Percentiles rank a stretch among this genome's conserved stretches.
phyloP scores from a whole-genome alignment of 1,284 basidiomycete genomes.

The Microbotryum saponariae region DNA sequence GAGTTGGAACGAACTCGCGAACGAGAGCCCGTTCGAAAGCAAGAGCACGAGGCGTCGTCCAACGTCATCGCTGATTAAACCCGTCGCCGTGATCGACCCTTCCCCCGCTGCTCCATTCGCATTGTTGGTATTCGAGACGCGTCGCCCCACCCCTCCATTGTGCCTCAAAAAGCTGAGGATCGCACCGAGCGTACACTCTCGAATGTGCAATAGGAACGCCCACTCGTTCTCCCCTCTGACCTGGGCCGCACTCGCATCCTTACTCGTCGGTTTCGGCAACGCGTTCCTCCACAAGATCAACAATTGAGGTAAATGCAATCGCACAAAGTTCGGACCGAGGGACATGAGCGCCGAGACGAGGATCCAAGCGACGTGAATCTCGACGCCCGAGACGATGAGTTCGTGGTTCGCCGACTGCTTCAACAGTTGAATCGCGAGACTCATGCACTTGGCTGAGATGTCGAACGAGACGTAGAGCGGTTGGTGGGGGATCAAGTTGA shows the following conservation, averaged over 20 bases:
- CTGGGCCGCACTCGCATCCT: slow-evolving; percentile 58
- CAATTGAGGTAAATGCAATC: slow-evolving; percentile 82
- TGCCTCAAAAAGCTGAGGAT: slow-evolving; percentile 80
- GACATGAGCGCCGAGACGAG: slow-evolving; percentile 83
- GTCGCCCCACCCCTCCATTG: slow-evolving; percentile 45
- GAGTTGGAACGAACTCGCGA: slow-evolving; percentile 56
- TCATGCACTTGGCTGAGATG: slow-evolving; percentile 79
- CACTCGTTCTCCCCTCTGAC: slow-evolving; percentile 71
- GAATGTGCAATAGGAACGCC: slow-evolving; percentile 82
- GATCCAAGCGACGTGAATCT: slow-evolving; percentile 93
- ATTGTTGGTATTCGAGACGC: background rate
- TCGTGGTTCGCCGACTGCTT: slow-evolving; percentile 88
- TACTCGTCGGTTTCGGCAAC: slow-evolving; percentile 83
- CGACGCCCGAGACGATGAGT: slow-evolving; percentile 67
- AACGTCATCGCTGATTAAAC: slow-evolving; percentile 81
- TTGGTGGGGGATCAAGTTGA: slow-evolving; percentile 74
- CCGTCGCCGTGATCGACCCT: slow-evolving; percentile 39
- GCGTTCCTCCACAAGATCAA: slow-evolving; percentile 96
- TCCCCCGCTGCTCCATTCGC: background rate
- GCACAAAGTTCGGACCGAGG: slow-evolving; percentile 86
- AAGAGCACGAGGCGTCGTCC: slow-evolving; percentile 74
- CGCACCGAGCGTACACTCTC: slow-evolving; percentile 82
- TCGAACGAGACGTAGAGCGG: slow-evolving; percentile 95
- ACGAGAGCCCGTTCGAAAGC: slow-evolving; percentile 81
- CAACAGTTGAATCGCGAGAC: slow-evolving; percentile 80